Percentiles rank a stretch among this genome's conserved stretches.
Conservation (phyloP, 768 basidiomycete genomes). For the Multifurca ochricompacta region DNA sequence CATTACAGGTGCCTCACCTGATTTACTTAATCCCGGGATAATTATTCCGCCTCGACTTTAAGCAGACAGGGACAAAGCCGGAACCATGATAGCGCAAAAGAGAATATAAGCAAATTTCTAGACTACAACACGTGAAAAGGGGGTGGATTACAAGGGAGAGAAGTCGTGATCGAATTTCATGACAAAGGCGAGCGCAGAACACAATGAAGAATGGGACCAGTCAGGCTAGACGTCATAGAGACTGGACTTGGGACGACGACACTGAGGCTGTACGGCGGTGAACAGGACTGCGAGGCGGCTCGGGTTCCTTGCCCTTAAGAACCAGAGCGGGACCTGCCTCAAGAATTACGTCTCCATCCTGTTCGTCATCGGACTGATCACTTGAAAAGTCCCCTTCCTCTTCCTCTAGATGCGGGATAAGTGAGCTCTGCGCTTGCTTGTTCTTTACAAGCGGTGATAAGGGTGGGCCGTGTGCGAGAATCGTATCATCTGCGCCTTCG, state of each 20-base stretch:
- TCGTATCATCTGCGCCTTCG: conserved; percentile 30
- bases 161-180: neutral
- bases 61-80: neutral
- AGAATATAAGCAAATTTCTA: conserved; percentile 5
- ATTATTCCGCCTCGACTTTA: too few species aligned
- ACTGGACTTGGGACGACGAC: neutral
- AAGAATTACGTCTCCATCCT: conserved; percentile 64
- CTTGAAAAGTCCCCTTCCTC: conserved; percentile 13
- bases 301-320: conserved; percentile 29
- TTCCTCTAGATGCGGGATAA: conserved; percentile 29
- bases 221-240: neutral
- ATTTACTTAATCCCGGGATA: too few species aligned
- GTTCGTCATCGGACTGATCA: conserved; percentile 37
- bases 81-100: neutral
- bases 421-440: conserved; percentile 26
- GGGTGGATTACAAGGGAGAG: neutral
- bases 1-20: too few species aligned
- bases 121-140: conserved; percentile 7
- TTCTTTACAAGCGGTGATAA: conserved; percentile 34
- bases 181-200: neutral
- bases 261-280: conserved; percentile 1
- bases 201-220: neutral
- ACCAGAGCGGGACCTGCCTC: conserved; percentile 63
- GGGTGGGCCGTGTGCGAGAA: conserved; percentile 52
- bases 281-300: conserved; percentile 1